Evolutionary conservation across 2,329 filamentous ascomycete species (phyloP).

Genomic region (Aspergillus eucalypticola): DNA sequence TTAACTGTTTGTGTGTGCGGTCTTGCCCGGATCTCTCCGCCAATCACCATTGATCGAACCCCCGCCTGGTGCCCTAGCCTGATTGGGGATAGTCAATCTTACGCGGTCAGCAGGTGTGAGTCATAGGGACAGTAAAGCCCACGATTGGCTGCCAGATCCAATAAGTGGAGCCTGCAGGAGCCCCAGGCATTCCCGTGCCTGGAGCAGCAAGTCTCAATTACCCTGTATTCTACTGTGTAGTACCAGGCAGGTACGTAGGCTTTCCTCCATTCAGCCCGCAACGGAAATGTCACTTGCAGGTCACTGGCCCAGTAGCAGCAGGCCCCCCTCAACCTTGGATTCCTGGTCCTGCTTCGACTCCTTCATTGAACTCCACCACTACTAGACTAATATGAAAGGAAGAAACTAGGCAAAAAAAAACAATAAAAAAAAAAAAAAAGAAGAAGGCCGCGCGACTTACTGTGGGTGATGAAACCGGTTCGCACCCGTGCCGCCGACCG

Average conservation of each 20-base stretch:
- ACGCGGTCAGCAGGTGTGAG: conserved; percentile 38
- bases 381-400: neutral
- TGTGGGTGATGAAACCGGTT: conserved; percentile 13
- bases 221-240: neutral
- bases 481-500: conserved; percentile 1
- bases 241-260: neutral
- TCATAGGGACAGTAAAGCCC: conserved; percentile 26
- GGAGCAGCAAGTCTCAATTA: conserved; percentile 1
- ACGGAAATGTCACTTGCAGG: neutral
- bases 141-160: conserved; percentile 29
- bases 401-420: too few species aligned
- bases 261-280: neutral
- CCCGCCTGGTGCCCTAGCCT: conserved; percentile 19
- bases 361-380: conserved; percentile 3
- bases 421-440: too few species aligned
- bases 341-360: neutral
- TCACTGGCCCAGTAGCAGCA: neutral
- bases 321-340: neutral
- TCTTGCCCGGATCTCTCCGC: conserved; percentile 20
- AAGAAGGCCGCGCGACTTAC: neutral
- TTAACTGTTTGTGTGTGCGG: conserved; percentile 31
- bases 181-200: conserved; percentile 18
- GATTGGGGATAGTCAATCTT: conserved; percentile 5
- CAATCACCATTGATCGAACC: conserved; percentile 26
- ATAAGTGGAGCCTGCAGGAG: conserved; percentile 6